Base-by-base conservation (phyloP, 1,139 yeast species). In the Blastobotrys ciferrii region DNA sequence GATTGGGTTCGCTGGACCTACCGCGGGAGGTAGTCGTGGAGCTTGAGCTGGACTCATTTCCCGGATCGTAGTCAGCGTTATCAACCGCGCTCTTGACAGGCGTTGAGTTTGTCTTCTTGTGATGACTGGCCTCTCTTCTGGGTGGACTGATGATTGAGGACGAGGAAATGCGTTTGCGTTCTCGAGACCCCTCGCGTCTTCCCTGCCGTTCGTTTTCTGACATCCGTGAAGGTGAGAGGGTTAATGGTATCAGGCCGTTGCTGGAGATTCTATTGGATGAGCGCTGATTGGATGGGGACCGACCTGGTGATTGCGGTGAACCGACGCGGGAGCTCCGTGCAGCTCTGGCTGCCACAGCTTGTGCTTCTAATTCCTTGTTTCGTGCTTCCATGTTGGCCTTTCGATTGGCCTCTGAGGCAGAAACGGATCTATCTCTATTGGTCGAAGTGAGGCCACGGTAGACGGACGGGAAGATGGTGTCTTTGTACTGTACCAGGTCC, bases 361-460 rank as follows among this genome's bases (percentile, higher is more conserved):
- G 55, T 7, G 59, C 56, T 32, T 54, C 60, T 33, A 63, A 45
- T 35, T 62, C 64, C 32, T 56, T 53, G 46, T 65, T 61, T 2
- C 68, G 54, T 13, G 64, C 67, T 42, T 65, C 69, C 19, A 63
- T 55, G 18, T 60, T 57, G 4, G 58, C 56, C 13, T 61, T 53
- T 31, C 69, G 53, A 49, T 62, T 60, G 12, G 63, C 58, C 47
- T 61, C 67, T 7, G 60, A 59, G 2, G 55, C 50, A 12, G 65
- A 58, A 12, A 56, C 58, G 1, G 64, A 58, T 17, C 60, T 58
- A 2, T 64, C 56, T 13, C 57, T 46, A 40, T 50, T 47, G 5
- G 42, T 17, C 6, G 41, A 45, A 40, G 44, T 41, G 46, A 28
- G 39, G 39, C 50, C 47, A 54, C 35, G 58, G 51, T 56, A 53